Conservation (phyloP, 208 protist species). For the Naegleria fowleri region DNA sequence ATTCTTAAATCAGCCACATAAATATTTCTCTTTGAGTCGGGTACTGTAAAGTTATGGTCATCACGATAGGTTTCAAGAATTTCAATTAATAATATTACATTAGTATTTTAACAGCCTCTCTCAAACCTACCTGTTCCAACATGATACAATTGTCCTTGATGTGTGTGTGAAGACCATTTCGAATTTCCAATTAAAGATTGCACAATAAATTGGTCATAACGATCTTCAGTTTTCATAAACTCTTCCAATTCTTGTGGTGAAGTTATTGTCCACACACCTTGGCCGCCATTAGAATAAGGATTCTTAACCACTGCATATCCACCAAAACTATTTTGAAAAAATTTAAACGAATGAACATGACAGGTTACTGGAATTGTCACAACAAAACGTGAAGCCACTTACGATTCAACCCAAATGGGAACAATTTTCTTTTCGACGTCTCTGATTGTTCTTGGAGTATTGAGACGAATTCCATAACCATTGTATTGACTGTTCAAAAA, state of each 20-base stretch:
- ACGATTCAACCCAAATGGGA: slow-evolving; percentile 13
- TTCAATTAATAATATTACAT: no score
- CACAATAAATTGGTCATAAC: slow-evolving; percentile 61
- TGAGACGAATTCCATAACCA: slow-evolving; percentile 38
- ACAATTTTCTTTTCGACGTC: slow-evolving; percentile 24
- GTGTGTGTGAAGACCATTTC: slow-evolving; percentile 40
- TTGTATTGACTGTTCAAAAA: slow-evolving; percentile 51
- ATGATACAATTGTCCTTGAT: slow-evolving; percentile 32
- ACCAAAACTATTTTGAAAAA: slow-evolving; percentile 46
- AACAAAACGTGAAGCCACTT: neutral
- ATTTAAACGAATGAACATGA: no score
- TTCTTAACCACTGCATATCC: slow-evolving; percentile 57
- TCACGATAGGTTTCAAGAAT: no score
- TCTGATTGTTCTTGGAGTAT: slow-evolving; percentile 42
- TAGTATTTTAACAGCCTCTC: no score
- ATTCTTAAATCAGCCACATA: slow-evolving; percentile 56
- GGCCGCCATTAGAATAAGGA: slow-evolving; percentile 34
- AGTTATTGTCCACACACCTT: slow-evolving; percentile 61
- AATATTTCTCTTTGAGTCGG: slow-evolving; percentile 44
- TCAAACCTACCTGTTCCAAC: slow-evolving; percentile 34
- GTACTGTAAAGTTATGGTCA: no score
- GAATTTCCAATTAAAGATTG: slow-evolving; percentile 57
- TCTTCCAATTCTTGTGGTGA: slow-evolving; percentile 47
- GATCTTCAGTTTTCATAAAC: slow-evolving; percentile 49
- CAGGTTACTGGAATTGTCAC: slow-evolving; percentile 49